Conservation (phyloP, 257 asterid genomes). For the Marsdenia floribunda region DNA sequence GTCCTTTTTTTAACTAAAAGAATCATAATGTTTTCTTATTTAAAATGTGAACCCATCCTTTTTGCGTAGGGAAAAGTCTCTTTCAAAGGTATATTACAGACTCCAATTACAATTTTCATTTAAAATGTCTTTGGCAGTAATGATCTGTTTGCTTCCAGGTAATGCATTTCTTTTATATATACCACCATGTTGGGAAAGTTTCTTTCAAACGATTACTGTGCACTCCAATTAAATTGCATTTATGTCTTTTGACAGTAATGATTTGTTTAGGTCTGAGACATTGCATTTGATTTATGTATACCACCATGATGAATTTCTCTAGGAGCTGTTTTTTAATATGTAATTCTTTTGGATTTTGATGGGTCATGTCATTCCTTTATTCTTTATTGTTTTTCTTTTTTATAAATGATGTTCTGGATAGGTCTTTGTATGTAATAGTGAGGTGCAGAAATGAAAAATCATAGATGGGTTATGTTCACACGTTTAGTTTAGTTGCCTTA, state of each 20-base stretch:
- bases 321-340: background rate
- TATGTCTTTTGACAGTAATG: slow-evolving; percentile 2
- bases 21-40: too few species aligned
- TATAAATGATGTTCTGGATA: background rate
- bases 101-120: too few species aligned
- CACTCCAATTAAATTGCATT: background rate
- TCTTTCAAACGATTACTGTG: slow-evolving; percentile 66
- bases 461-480: background rate
- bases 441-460: background rate
- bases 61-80: too few species aligned
- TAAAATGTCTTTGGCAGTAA: too few species aligned
- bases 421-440: background rate
- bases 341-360: background rate
- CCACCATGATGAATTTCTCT: background rate
- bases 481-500: background rate
- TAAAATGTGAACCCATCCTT: too few species aligned
- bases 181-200: slow-evolving; percentile 51
- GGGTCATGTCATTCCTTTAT: background rate
- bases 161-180: too few species aligned
- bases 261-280: slow-evolving; percentile 3
- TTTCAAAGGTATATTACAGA: too few species aligned
- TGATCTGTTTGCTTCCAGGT: too few species aligned
- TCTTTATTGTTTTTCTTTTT: background rate
- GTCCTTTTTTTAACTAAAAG: too few species aligned
- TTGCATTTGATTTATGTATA: background rate